These are phyloP conservation scores for Cunninghamia lanceolata DNA, from an alignment of 75 land plant species.

Conservation along the genomic window DNA sequence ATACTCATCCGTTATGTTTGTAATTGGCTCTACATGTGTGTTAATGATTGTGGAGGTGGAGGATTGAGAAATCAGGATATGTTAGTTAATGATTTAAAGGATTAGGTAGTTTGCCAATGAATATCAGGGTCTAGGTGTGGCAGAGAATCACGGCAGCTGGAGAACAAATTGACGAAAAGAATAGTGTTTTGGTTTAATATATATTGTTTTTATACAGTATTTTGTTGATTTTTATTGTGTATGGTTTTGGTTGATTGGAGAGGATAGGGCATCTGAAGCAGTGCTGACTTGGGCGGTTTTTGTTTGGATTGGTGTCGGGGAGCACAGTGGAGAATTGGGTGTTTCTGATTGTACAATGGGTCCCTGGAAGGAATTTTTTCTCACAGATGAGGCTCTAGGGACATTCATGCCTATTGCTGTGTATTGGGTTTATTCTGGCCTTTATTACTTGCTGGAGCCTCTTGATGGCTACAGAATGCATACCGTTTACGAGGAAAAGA, in stretches of 20 bases:
- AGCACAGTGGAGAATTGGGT: background rate
- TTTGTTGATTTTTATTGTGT: background rate
- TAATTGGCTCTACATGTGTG: no score
- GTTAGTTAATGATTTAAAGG: background rate
- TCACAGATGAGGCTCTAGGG: conserved; percentile 71
- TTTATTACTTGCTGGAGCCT: conserved; percentile 49
- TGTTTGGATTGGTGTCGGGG: background rate
- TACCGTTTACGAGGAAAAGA: conserved; percentile 55
- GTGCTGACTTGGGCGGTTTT: background rate
- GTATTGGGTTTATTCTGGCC: conserved; percentile 83
- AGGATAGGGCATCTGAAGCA: background rate
- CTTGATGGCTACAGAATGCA: conserved; percentile 63
- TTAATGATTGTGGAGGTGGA: background rate
- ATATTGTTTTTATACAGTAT: background rate
- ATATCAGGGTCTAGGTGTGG: background rate
- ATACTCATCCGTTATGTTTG: background rate
- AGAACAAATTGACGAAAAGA: background rate
- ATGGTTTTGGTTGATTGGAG: background rate
- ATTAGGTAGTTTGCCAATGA: background rate
- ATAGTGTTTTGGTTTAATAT: background rate
- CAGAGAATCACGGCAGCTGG: background rate
- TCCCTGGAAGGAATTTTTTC: conserved; percentile 18
- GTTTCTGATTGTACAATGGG: background rate
- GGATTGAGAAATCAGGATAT: background rate
- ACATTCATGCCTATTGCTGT: conserved; percentile 72